phyloP scores from a whole-genome alignment of 2,329 filamentous ascomycete species.

The Apiospora hydei region DNA sequence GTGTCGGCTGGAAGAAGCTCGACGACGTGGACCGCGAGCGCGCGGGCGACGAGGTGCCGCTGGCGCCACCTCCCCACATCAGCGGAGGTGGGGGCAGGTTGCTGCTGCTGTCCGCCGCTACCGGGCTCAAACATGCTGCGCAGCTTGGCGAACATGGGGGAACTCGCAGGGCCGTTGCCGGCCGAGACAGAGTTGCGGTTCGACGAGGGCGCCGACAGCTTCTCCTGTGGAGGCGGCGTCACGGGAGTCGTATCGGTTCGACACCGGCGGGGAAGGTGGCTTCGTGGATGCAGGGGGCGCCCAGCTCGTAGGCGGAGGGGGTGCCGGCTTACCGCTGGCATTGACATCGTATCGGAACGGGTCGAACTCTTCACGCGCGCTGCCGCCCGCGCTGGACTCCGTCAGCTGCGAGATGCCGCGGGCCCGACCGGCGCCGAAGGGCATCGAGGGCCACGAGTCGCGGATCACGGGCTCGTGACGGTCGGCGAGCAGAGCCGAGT shows the following conservation, averaged over 20 bases:
- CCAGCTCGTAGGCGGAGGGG: conserved; percentile 1
- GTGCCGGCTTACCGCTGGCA: background rate
- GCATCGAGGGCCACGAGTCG: conserved; percentile 39
- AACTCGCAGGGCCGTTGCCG: conserved; percentile 24
- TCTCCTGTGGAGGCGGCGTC: conserved; percentile 23
- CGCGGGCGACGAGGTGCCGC: conserved; percentile 29
- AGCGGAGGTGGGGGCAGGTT: conserved; percentile 32
- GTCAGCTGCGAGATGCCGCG: conserved; percentile 37
- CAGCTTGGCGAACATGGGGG: conserved; percentile 49
- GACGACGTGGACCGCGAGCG: conserved; percentile 2
- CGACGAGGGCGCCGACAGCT: conserved; percentile 11
- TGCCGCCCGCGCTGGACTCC: conserved; percentile 25
- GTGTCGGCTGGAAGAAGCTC: background rate
- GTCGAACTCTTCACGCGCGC: conserved; percentile 35
- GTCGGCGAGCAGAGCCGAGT: conserved; percentile 35
- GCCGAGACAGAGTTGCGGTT: conserved; percentile 29
- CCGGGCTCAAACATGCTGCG: conserved; percentile 48
- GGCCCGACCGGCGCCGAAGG: conserved; percentile 25
- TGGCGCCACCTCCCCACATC: conserved; percentile 33
- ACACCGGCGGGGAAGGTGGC: background rate
- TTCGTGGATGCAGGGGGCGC: background rate
- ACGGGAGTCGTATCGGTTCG: conserved; percentile 13
- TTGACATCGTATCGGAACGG: conserved; percentile 35
- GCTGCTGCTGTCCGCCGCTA: background rate
- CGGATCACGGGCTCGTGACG: conserved; percentile 44